These are phyloP conservation scores for Phenoliferia sp. DNA, from an alignment of 1,284 basidiomycete genomes.

Conservation along the genomic window DNA sequence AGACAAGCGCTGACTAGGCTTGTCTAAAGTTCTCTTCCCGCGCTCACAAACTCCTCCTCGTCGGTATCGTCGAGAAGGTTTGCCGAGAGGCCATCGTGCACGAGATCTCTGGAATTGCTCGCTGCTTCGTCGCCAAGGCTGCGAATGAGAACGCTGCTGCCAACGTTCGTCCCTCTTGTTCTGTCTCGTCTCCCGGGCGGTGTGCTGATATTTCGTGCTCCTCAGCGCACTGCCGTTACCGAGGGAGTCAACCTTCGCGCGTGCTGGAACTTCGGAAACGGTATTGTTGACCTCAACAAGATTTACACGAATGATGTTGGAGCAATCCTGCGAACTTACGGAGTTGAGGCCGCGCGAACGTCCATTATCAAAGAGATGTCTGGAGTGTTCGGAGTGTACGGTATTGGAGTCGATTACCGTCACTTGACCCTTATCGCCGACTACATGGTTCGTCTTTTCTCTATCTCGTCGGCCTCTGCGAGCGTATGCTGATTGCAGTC, in stretches of 20 bases:
- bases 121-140: slow-evolving; percentile 66
- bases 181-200: neutral
- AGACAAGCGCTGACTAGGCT: slow-evolving; percentile 52
- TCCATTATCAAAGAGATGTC: slow-evolving; percentile 66
- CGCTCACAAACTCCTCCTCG: slow-evolving; percentile 81
- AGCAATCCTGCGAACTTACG: slow-evolving; percentile 81
- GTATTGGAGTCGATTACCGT: slow-evolving; percentile 89
- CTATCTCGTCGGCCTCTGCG: slow-evolving; percentile 8
- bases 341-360: slow-evolving; percentile 47
- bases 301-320: slow-evolving; percentile 96
- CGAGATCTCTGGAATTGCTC: slow-evolving; percentile 77
- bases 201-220: slow-evolving; percentile 5
- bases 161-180: slow-evolving; percentile 36
- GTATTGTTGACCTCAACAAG: slow-evolving; percentile 73
- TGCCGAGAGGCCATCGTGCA: slow-evolving; percentile 79
- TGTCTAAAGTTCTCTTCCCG: slow-evolving; percentile 49
- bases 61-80: slow-evolving; percentile 81
- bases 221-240: slow-evolving; percentile 46
- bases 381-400: slow-evolving; percentile 93
- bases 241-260: slow-evolving; percentile 88
- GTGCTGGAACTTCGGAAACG: slow-evolving; percentile 79
- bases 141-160: slow-evolving; percentile 46
- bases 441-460: slow-evolving; percentile 73
- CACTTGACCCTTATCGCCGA: slow-evolving; percentile 97
- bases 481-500: neutral